Evolutionary conservation across 2,329 filamentous ascomycete genomes (phyloP).

Genomic region (Colletotrichum lini): DNA sequence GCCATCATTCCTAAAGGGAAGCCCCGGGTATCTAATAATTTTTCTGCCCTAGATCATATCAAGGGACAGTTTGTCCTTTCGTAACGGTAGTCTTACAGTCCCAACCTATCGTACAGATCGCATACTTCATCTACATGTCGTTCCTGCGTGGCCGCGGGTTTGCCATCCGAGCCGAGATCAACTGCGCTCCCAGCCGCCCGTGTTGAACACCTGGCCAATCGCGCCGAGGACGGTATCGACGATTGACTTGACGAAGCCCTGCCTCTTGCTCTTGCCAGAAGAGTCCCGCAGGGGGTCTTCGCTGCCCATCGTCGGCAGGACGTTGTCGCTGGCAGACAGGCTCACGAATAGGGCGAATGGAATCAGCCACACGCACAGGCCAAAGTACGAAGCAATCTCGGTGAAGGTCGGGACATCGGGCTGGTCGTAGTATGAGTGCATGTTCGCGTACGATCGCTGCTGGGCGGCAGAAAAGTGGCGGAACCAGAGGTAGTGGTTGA

Average conservation of each 20-base stretch:
- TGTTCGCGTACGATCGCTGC: constrained; percentile 68
- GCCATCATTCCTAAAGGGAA: neutral
- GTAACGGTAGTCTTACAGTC: neutral
- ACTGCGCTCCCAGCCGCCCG: constrained; percentile 41
- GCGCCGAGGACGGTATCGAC: constrained; percentile 70
- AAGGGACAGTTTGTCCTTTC: neutral
- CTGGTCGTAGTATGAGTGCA: constrained; percentile 74
- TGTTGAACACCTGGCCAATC: constrained; percentile 60
- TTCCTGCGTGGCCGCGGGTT: neutral
- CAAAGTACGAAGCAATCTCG: constrained; percentile 96
- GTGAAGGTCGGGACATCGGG: constrained; percentile 84
- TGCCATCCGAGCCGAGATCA: constrained; percentile 14
- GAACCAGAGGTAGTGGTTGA: constrained; percentile 98
- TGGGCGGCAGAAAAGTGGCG: constrained; percentile 84
- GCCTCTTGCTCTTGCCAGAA: constrained; percentile 66
- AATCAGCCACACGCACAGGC: constrained; percentile 95
- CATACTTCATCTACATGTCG: constrained; percentile 11
- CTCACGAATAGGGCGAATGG: constrained; percentile 97
- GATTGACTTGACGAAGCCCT: constrained; percentile 77
- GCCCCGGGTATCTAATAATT: constrained; percentile 24
- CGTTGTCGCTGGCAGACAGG: constrained; percentile 93
- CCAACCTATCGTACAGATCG: constrained; percentile 16
- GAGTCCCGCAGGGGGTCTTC: constrained; percentile 68
- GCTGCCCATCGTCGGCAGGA: constrained; percentile 91
- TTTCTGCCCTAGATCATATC: neutral